Base-by-base conservation (phyloP, 441 rosid species). In the Euphorbia corollata region DNA sequence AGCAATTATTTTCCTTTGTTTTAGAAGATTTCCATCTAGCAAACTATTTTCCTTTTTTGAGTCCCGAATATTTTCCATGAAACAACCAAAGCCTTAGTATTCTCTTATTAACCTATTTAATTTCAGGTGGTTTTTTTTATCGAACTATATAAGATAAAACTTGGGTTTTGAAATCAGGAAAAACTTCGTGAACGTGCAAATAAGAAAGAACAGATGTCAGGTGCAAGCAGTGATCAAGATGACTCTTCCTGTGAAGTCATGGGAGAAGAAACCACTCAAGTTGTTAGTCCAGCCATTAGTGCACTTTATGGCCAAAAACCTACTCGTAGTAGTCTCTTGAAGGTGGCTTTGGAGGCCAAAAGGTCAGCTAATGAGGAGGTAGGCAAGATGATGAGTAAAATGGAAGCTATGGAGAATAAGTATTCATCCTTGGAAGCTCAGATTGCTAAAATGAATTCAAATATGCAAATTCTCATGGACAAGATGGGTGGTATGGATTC, bases 361-460 rank as follows among this genome's bases (percentile, higher is more conserved):
- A 73, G 43, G 51, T 73, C 68, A 48, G 74, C 76, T n/a, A 72
- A 64, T 22, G 73, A 70, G 32, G 79, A 78, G 63, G 77, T 74
- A 45, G 68, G 45, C 64, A 81, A 62, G 80, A 71, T 74, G 75
- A 18, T 63, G 6, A 72, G n/a, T 43, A 81, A 78, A 76, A 68
- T 78, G 76, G 80, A 78, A 70, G 72, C 72, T 9, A 59, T 78
- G 78, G 84, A 78, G 77, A 66, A 81, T 51, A 81, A 74, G 53
- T 73, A 69, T 59, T 64, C 74, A 19, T 60, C 38, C 11, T 64
- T 81, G 77, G 84, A 81, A 70, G 69, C 71, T 62, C 79, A 78
- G 20, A 68, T 81, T 20, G 77, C 72, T 57, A 64, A 48, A 61
- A 70, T 81, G 73, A 64, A 60, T 59, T 63, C 82, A 32, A 73